These are phyloP conservation scores for Parascedosporium putredinis DNA, from an alignment of 2,329 filamentous ascomycete genomes.

Conservation along the genomic window DNA sequence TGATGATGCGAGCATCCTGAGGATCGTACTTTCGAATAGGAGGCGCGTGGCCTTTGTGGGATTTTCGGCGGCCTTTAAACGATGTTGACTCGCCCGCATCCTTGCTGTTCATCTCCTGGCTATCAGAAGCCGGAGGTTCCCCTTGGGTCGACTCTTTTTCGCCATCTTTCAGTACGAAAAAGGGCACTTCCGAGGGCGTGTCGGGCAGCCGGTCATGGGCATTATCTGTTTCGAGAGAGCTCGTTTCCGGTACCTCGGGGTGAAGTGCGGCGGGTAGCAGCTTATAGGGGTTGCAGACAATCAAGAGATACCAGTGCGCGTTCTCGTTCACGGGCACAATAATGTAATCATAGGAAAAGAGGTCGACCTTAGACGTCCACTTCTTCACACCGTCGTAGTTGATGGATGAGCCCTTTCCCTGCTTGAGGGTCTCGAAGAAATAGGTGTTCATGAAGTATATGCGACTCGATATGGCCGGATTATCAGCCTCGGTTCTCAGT, in stretches of 20 bases:
- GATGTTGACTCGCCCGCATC: not conserved
- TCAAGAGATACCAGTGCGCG: slow-evolving; percentile 86
- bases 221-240: not conserved
- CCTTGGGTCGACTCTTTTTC: not conserved
- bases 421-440: slow-evolving; percentile 73
- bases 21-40: slow-evolving; percentile 28
- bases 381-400: slow-evolving; percentile 77
- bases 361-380: slow-evolving; percentile 79
- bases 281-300: slow-evolving; percentile 78
- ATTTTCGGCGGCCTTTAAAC: not conserved
- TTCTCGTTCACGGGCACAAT: slow-evolving; percentile 85
- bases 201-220: not conserved
- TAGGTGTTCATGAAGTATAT: slow-evolving; percentile 90
- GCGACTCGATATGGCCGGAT: slow-evolving; percentile 46
- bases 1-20: slow-evolving; percentile 62
- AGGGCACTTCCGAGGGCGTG: not conserved
- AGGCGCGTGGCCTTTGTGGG: not conserved
- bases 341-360: slow-evolving; percentile 80
- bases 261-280: slow-evolving; percentile 31
- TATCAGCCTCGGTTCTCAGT: slow-evolving; percentile 41
- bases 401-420: slow-evolving; percentile 40
- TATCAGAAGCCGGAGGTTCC: too few species aligned
- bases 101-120: slow-evolving; percentile 8
- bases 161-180: not conserved
- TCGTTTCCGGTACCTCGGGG: slow-evolving; percentile 8